phyloP scores from a whole-genome alignment of 345 rosid genomes.

The Murraya paniculata region DNA sequence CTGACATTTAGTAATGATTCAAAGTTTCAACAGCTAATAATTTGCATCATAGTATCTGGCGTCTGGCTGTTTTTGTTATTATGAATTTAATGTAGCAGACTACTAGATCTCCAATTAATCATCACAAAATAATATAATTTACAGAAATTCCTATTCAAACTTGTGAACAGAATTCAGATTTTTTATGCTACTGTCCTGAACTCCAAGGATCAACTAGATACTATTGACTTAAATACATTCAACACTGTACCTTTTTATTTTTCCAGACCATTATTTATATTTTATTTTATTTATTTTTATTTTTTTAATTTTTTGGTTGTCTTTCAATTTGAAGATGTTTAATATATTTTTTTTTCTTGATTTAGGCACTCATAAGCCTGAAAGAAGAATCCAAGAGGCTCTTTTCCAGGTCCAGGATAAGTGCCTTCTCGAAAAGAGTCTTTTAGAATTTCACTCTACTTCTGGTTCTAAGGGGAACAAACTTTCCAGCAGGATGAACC shows the following conservation, averaged over 20 bases:
- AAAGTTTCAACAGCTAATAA: background rate
- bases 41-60: background rate
- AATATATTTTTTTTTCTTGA: slow-evolving; percentile 7
- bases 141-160: background rate
- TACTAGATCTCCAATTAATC: background rate
- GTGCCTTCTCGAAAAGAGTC: slow-evolving; percentile 18
- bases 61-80: background rate
- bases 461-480: slow-evolving; percentile 29
- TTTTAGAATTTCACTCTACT: slow-evolving; percentile 20
- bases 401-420: slow-evolving; percentile 28
- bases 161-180: background rate
- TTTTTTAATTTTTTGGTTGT: slow-evolving; percentile 1
- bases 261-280: background rate
- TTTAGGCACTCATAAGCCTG: slow-evolving; percentile 43
- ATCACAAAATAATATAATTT: background rate
- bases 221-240: background rate
- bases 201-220: background rate
- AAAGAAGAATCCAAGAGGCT: slow-evolving; percentile 33
- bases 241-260: background rate
- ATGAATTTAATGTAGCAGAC: background rate
- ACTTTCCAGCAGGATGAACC: slow-evolving; percentile 24
- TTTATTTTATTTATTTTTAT: slow-evolving; percentile 12
- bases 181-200: background rate
- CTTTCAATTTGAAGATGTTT: slow-evolving; percentile 4
- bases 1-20: background rate